Evolutionary conservation across 805 yeast species (phyloP).

Genomic region (Hanseniaspora lachancei): DNA sequence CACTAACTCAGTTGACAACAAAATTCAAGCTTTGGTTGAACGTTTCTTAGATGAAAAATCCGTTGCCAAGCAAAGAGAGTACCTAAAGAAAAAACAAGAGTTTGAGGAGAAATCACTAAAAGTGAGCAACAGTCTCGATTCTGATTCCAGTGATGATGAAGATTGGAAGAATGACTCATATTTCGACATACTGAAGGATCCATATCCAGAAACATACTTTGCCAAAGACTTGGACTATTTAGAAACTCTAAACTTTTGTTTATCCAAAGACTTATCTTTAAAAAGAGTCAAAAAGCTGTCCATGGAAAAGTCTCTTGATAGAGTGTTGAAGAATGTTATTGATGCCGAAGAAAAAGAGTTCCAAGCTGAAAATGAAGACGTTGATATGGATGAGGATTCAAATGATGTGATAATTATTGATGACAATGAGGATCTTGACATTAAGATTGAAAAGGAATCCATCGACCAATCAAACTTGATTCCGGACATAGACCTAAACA

Average conservation of each 20-base stretch:
- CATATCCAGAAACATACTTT: constrained; percentile 36
- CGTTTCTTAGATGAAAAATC: constrained; percentile 49
- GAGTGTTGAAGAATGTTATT: constrained; percentile 40
- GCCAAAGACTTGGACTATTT: constrained; percentile 44
- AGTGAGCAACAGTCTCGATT: constrained; percentile 14
- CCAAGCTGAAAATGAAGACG: constrained; percentile 19
- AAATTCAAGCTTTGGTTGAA: constrained; percentile 43
- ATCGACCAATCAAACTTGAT: constrained; percentile 32
- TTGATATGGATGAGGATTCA: constrained; percentile 24
- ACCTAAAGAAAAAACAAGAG: constrained; percentile 18
- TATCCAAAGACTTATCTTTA: constrained; percentile 51
- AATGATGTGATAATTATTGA: constrained; percentile 23
- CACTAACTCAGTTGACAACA: constrained; percentile 37
- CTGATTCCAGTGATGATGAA: constrained; percentile 6
- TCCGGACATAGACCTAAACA: constrained; percentile 46
- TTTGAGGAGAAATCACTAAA: constrained; percentile 24
- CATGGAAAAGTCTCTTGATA: constrained; percentile 51
- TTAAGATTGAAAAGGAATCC: constrained; percentile 22
- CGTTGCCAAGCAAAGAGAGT: constrained; percentile 28
- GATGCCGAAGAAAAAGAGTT: constrained; percentile 53
- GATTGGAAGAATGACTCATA: constrained; percentile 20
- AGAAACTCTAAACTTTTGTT: constrained; percentile 48
- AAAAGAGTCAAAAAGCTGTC: constrained; percentile 54
- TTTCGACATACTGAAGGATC: constrained; percentile 18
- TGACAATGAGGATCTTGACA: background rate